Evolutionary conservation across 1,284 basidiomycete species (phyloP).

Genomic region (Calocybe gambosa): DNA sequence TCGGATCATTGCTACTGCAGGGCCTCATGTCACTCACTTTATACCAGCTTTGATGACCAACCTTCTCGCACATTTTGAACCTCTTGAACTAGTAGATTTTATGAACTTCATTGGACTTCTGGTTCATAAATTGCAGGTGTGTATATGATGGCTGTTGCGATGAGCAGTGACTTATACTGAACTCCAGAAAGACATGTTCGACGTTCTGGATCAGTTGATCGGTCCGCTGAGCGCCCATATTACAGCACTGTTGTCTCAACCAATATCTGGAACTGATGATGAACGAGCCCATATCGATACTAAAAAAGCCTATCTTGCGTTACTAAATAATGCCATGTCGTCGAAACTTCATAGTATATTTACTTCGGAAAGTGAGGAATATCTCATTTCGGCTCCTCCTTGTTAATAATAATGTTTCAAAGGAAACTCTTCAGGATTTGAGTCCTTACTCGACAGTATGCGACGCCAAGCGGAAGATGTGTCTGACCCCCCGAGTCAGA

Average conservation of each 20-base stretch:
- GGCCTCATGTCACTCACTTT: conserved; percentile 69
- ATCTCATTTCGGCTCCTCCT: neutral
- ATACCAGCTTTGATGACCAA: conserved; percentile 86
- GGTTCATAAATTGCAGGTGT: conserved; percentile 88
- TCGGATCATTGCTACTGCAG: conserved; percentile 67
- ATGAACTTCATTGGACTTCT: conserved; percentile 91
- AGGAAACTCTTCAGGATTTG: conserved; percentile 82
- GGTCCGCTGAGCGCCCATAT: conserved; percentile 85
- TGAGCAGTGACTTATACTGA: conserved; percentile 1
- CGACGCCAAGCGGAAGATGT: conserved; percentile 72
- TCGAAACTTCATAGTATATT: conserved; percentile 82
- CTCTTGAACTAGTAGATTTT: conserved; percentile 91
- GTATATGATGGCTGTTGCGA: conserved; percentile 19
- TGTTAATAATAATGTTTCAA: conserved; percentile 1
- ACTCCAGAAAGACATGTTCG: conserved; percentile 65
- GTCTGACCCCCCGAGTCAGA: conserved; percentile 72
- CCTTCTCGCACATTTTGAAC: conserved; percentile 87
- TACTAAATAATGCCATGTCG: conserved; percentile 80
- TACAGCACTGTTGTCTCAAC: conserved; percentile 74
- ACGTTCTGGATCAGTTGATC: conserved; percentile 88
- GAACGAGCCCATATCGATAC: conserved; percentile 78
- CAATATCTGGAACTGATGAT: conserved; percentile 89
- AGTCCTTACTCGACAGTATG: conserved; percentile 67
- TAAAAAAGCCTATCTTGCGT: conserved; percentile 83
- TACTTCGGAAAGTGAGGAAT: conserved; percentile 74